Evolutionary conservation across 2,329 filamentous ascomycete species (phyloP), one percentile per base, ranked within the genome.

Genomic region (Cercospora nicotianae): DNA sequence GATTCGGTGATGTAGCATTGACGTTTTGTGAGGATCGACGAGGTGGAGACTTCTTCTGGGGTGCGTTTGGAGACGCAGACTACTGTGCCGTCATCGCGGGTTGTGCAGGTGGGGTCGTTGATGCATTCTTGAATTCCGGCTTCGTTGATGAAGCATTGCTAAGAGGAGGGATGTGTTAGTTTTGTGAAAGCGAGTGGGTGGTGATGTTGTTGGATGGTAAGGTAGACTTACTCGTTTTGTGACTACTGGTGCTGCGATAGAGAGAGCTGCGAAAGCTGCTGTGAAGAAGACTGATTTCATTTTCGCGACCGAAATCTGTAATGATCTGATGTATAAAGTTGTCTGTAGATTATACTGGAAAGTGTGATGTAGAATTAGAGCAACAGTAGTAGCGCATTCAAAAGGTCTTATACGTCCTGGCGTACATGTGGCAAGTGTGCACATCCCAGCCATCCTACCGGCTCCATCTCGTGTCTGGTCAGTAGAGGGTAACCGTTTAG

Each of bases 91-190:
- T 70, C 67, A 9, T 57, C 60, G 31, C 66, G 26, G 9, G 63
- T 69, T 8, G 58, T 66, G 65, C 70, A 72, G 7, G 63, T 67
- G 42, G 70, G 70, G 30, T 28, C 57, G 18, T 66, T 48, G 63
- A 62, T 69, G 63, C 70, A 72, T n/a, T 30, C 58, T 51, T 72
- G 70, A 1, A 68, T 61, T 18, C 69, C 65, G 30, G 67, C 36
- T 30, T 36, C 10, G 59, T 69, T 66, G 63, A 70, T 64, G 33
- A 48, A 67, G 58, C 70, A 72, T 67, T 72, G 70, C 51, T 64
- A 45, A 1, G 5, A 6, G 5, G 5, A 6, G 5, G 28, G 23
- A 26, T 36, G n/a, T 58, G 53, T 59, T 36, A 59, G 30, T 30
- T 53, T 59, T 1, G 16, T 36, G 33, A 42, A 30, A 58, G 12